Base-by-base conservation (phyloP, 805 yeast species). In the Pichia cephalocereana region DNA sequence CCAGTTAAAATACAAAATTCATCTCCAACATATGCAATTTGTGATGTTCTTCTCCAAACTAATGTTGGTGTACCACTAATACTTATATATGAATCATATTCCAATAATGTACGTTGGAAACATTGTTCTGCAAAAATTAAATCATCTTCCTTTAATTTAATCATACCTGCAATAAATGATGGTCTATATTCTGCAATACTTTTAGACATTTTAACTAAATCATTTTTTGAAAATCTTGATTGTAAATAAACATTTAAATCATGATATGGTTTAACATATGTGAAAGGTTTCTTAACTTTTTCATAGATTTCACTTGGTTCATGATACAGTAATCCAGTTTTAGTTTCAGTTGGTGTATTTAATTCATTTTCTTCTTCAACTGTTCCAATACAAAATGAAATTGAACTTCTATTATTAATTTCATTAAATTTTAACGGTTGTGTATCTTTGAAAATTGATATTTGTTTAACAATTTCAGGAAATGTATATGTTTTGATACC, bases 1-100 rank as follows among this genome's bases (percentile, higher is more conserved):
- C 98, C 97, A 0, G 97, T 88, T 18, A 91, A 69, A 17, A 86
- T 78, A 56, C 93, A 83, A 62, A 91, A 91, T 64, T 91, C 98
- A 54, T 86, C 86, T n/a, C 95, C 95, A 3, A 90, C 95, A 51
- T 90, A 91, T 0, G 96, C 93, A 12, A 91, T 85, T 63, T 91
- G 96, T 9, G 96, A 96, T 1, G 96, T 89, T 46, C 98, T 74
- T 55, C 99, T 72, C 98, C 98, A 91, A 4, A 89, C 91, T 23
- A 91, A 77, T 0, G 96, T 89, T 2, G 98, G 98, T 0, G 97
- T 91, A 0, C 97, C 97, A 34, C 88, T 80, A 19, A 85, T 80
- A 23, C 80, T 74, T 38, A 93, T 84, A 62, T 86, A 86, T 63
- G 83, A 85, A 51, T 88, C 90, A 63, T 89, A 91, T 52, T 95